Evolutionary conservation across 1,284 basidiomycete genomes (phyloP).

Genomic region (Ceratorhiza oryzae-sativae): DNA sequence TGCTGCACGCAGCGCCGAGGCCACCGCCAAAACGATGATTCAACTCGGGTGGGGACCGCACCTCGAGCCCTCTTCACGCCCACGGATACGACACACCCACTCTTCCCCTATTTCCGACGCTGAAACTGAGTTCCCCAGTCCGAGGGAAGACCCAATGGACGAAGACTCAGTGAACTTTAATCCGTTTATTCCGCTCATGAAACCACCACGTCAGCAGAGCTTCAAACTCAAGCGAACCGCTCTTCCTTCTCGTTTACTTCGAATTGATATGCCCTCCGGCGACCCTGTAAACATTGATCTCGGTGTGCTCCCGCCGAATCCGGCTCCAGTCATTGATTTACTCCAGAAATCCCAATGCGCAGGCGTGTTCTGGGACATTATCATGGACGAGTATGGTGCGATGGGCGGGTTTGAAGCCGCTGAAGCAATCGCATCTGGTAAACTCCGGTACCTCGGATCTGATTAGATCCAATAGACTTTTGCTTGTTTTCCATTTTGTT

Average conservation of each 20-base stretch:
- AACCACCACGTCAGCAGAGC: slow-evolving; percentile 30
- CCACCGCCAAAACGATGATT: slow-evolving; percentile 36
- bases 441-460: slow-evolving; percentile 10
- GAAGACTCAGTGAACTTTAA: not conserved
- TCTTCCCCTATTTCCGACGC: not conserved
- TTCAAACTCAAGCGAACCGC: slow-evolving; percentile 35
- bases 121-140: slow-evolving; percentile 2
- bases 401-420: slow-evolving; percentile 33
- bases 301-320: slow-evolving; percentile 16
- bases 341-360: slow-evolving; percentile 29
- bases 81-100: not conserved
- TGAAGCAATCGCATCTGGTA: slow-evolving; percentile 28
- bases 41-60: slow-evolving; percentile 28
- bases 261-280: slow-evolving; percentile 28
- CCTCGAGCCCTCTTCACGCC: not conserved
- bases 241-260: slow-evolving; percentile 19
- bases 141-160: not conserved
- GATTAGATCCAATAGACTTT: not conserved
- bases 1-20: slow-evolving; percentile 27
- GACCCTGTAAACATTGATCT: slow-evolving; percentile 26
- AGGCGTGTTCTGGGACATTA: slow-evolving; percentile 37
- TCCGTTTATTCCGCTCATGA: slow-evolving; percentile 30
- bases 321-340: slow-evolving; percentile 19
- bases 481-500: not conserved
- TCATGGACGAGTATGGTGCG: slow-evolving; percentile 37